Evolutionary conservation across 1,139 yeast species (phyloP), one percentile per base, ranked within the genome.

Genomic region (Waltiozyma solani): DNA sequence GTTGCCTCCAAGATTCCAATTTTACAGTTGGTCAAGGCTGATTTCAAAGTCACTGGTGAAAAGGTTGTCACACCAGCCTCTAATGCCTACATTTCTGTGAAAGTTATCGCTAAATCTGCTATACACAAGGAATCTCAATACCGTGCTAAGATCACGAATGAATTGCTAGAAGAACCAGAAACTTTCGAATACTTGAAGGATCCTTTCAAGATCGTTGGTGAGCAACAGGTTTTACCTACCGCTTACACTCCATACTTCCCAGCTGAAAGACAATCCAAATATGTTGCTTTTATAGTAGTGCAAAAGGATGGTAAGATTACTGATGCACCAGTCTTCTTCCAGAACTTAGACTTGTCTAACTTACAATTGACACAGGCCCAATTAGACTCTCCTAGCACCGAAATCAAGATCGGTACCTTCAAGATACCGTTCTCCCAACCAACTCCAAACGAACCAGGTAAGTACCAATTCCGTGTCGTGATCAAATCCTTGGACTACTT

Each of bases 21-120:
- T 35, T 62, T 91, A 42, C 77, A 83, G 50, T 65, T 89, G 18
- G 49, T 87, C 34, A 76, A 75, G 39, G 79, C 95, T 35, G 76
- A 73, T 42, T 86, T 89, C 61, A 72, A 75, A 46, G 96, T 89
- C 34, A 94, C 96, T 4, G 98, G 97, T 30, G 97, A 89, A 63
- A 60, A 64, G 22, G 66, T 68, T 27, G 82, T 91, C 12, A 74
- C 95, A 3, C 94, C 96, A 27, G 59, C 64, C 35, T 75, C 97
- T 2, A 74, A 72, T 43, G 77, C 86, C 11, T 89, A 85, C 57
- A 64, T 93, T 45, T 76, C 78, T 23, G 51, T 93, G 32, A 86
- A 86, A 58, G 81, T 84, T 45, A 62, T 85, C 36, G 76, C 85
- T 32, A 78, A 80, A 52, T 83, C 95, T 2, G 77, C 87, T 15